Conservation (phyloP, 2,329 filamentous ascomycete species). For the Colletotrichum chrysophilum region DNA sequence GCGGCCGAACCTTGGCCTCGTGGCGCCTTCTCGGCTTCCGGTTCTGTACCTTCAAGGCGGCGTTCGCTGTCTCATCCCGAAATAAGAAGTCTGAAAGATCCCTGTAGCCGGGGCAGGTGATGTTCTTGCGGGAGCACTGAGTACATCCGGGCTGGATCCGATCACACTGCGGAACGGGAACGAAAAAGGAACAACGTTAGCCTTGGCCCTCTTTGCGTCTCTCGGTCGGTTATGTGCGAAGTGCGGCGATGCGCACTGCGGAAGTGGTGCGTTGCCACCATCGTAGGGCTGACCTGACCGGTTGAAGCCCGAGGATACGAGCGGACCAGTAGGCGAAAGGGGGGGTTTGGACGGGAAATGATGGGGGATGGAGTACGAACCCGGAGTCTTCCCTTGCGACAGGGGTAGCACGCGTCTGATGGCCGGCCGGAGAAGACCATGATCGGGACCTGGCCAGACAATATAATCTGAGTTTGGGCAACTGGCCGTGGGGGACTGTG, state of each 20-base stretch:
- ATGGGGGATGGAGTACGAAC: slow-evolving; percentile 21
- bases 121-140: slow-evolving; percentile 31
- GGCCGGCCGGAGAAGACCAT: slow-evolving; percentile 34
- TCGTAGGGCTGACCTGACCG: slow-evolving; percentile 4
- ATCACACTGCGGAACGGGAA: slow-evolving; percentile 26
- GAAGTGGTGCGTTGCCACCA: background rate
- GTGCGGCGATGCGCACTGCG: background rate
- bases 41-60: slow-evolving; percentile 23
- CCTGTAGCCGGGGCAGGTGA: slow-evolving; percentile 28
- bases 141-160: slow-evolving; percentile 27
- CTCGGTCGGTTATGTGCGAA: background rate
- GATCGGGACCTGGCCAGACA: background rate
- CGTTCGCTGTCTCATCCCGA: slow-evolving; percentile 29
- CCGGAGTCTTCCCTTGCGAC: slow-evolving; percentile 28
- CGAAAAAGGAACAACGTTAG: background rate
- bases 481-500: background rate
- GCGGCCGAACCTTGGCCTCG: background rate
- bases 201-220: background rate
- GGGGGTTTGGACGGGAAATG: background rate
- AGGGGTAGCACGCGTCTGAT: slow-evolving; percentile 31
- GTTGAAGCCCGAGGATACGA: background rate
- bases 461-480: background rate
- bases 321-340: slow-evolving; percentile 4
- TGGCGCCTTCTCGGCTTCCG: slow-evolving; percentile 3
- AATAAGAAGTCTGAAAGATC: slow-evolving; percentile 27